Percentiles rank a stretch among this genome's conserved stretches.
Evolutionary conservation across 1,284 basidiomycete species (phyloP).

Genomic region (Pseudozyma hubeiensis): DNA sequence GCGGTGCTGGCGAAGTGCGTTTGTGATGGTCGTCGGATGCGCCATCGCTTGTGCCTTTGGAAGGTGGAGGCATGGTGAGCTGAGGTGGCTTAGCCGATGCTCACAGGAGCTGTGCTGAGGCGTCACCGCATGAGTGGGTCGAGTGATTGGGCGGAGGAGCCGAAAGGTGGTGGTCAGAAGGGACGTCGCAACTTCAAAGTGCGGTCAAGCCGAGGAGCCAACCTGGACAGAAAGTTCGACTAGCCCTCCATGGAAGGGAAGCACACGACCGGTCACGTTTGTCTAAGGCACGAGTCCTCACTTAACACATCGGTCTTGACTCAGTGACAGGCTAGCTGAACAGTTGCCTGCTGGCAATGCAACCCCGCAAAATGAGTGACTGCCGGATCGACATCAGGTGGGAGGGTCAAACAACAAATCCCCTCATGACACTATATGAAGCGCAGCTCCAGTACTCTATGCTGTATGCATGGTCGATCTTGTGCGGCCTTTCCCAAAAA

Average conservation of each 20-base stretch:
- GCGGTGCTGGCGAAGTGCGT: conserved; percentile 4
- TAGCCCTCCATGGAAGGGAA: too few relatives aligned
- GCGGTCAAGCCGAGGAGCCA: too few relatives aligned
- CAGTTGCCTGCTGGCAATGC: too few relatives aligned
- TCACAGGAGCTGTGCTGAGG: conserved; percentile 4
- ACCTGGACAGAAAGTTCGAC: too few relatives aligned
- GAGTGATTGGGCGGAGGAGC: background rate
- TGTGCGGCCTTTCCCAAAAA: background rate
- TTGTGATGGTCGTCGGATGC: background rate
- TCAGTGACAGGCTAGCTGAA: too few relatives aligned
- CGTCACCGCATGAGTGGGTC: conserved; percentile 17
- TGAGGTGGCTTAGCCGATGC: conserved; percentile 1
- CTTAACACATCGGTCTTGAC: too few relatives aligned
- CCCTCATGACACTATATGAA: background rate
- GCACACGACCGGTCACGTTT: too few relatives aligned
- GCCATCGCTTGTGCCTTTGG: background rate
- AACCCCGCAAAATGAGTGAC: too few relatives aligned
- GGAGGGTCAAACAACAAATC: conserved; percentile 1
- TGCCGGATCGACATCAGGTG: too few relatives aligned
- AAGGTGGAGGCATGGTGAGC: conserved; percentile 19
- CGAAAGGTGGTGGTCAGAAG: background rate
- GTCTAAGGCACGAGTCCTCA: too few relatives aligned
- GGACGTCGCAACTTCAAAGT: background rate
- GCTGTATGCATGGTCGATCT: conserved; percentile 18
- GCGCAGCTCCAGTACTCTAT: background rate